Conservation (phyloP, 2,329 filamentous ascomycete genomes). For the Phaeosphaeria sp. region DNA sequence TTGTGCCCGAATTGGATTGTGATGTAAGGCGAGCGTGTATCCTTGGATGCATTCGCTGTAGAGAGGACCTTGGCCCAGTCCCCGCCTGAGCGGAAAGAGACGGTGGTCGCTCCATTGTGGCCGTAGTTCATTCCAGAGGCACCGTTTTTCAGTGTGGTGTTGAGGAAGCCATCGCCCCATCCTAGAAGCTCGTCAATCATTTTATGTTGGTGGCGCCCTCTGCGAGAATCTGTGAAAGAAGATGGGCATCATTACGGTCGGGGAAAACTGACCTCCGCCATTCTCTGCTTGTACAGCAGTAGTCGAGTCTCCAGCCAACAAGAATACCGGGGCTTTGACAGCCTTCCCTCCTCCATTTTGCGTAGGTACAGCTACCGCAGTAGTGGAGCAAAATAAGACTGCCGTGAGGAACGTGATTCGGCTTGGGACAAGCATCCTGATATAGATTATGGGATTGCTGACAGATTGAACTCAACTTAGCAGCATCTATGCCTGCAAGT, state of each 20-base stretch:
- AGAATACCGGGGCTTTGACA: slow-evolving; percentile 32
- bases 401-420: neutral
- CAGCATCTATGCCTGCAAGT: neutral
- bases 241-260: neutral
- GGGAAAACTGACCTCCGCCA: slow-evolving; percentile 22
- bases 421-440: neutral
- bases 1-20: slow-evolving; percentile 69
- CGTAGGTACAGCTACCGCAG: neutral
- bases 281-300: slow-evolving; percentile 36
- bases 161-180: slow-evolving; percentile 66
- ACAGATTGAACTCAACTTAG: neutral
- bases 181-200: slow-evolving; percentile 32
- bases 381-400: neutral
- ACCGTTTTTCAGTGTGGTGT: slow-evolving; percentile 52
- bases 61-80: slow-evolving; percentile 60
- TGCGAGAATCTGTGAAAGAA: neutral
- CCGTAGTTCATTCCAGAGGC: slow-evolving; percentile 64
- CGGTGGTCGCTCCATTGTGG: slow-evolving; percentile 61
- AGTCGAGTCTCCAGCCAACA: slow-evolving; percentile 47
- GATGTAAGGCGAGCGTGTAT: slow-evolving; percentile 56
- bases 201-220: too few relatives aligned
- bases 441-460: too few relatives aligned
- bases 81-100: slow-evolving; percentile 59
- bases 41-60: slow-evolving; percentile 44
- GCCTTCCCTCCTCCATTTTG: neutral